Conservation (phyloP, 2,329 filamentous ascomycete species). For the Fusarium sp. region DNA sequence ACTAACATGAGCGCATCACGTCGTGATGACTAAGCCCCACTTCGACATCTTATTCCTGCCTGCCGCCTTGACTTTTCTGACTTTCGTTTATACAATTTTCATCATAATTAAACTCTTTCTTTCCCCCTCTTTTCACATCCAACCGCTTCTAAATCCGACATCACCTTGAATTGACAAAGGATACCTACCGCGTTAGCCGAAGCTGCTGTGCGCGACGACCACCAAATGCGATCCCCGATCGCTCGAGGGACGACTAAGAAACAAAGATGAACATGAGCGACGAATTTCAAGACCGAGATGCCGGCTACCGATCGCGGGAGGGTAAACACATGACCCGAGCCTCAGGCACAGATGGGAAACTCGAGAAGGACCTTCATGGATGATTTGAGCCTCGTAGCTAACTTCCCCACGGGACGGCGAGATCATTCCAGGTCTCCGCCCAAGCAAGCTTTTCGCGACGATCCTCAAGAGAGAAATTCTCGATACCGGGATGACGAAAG, state of each 20-base stretch:
- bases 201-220: slow-evolving; percentile 57
- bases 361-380: slow-evolving; percentile 42
- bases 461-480: slow-evolving; percentile 44
- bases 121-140: neutral
- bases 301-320: slow-evolving; percentile 59
- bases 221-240: slow-evolving; percentile 46
- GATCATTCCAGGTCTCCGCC: slow-evolving; percentile 56
- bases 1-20: neutral
- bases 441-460: slow-evolving; percentile 51
- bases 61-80: neutral
- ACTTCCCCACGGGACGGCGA: slow-evolving; percentile 56
- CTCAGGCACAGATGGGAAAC: slow-evolving; percentile 38
- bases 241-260: slow-evolving; percentile 42
- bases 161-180: neutral
- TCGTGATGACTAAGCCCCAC: slow-evolving; percentile 27
- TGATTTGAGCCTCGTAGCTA: slow-evolving; percentile 52
- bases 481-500: slow-evolving; percentile 40
- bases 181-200: slow-evolving; percentile 21
- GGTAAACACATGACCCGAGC: slow-evolving; percentile 56
- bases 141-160: neutral
- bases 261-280: slow-evolving; percentile 35
- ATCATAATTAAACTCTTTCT: neutral
- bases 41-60: neutral
- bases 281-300: slow-evolving; percentile 44
- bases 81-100: slow-evolving; percentile 1